Evolutionary conservation across 768 basidiomycete species (phyloP), one percentile per base, ranked within the genome.

Genomic region (Boletellus emodensis): DNA sequence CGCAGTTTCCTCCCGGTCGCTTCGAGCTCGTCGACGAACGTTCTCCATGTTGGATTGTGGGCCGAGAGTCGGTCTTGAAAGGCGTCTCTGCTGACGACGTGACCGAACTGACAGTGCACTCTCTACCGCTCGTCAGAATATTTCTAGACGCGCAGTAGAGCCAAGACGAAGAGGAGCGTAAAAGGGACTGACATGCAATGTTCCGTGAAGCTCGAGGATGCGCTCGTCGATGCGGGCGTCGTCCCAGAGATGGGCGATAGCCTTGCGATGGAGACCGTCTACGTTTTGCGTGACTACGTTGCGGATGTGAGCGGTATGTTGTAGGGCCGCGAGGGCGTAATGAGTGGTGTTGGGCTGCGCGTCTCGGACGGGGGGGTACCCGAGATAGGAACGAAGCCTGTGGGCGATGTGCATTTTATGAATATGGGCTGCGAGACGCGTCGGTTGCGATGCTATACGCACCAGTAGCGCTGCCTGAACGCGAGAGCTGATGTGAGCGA

Each of bases 211-310:
- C 64, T 95, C 91, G 20, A 96, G 72, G 39, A 93, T 83, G 22
- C 69, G 64, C 56, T 66, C 46, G 55, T 69, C 43, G 66, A 70
- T 62, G 18, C 57, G 62, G n/a, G 61, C 62, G 46, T 64, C 69
- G 53, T 62, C 69, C 70, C 67, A 71, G 52, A 78, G 75, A 62
- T 70, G 68, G 33, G 68, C 49, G 17, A 88, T 68, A 8, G 91
- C 89, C 69, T 90, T 91, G 45, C 84, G 84, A 61, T 97, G 94
- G 6, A 98, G 79, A 2, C 93, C 94, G 61, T 98, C 95, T n/a
- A 98, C 94, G 57, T 90, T 90, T 67, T 86, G 87, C 0, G 95
- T 98, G 54, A 97, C 82, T 30, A 94, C 66, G 24, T 72, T 71
- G 18, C 76, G 68, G 17, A 89, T 73, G 46, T 83, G 67, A 3